A percentile compares a stretch with the other conserved stretches of the same genome.
These are phyloP conservation scores for Cantharellus anzutake DNA, from an alignment of 768 basidiomycete genomes.

Conservation along the genomic window DNA sequence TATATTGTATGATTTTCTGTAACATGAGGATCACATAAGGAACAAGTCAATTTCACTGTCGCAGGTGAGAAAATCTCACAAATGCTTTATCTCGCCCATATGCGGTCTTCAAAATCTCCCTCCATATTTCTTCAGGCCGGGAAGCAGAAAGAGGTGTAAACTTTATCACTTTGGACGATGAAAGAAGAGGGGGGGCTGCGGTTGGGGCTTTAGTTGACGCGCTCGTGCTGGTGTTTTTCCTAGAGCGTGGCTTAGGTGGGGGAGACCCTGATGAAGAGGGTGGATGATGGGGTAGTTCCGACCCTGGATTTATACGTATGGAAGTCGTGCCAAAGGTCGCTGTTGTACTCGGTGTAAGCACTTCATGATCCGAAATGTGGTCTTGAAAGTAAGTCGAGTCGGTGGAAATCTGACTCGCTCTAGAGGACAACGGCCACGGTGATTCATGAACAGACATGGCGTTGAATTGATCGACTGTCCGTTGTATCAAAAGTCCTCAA, in stretches of 20 bases:
- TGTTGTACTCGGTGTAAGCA: too few species aligned
- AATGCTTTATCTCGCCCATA: constrained; percentile 72
- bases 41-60: not conserved
- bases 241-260: not conserved
- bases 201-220: not conserved
- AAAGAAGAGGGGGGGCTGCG: not conserved
- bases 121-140: constrained; percentile 39
- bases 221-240: not conserved
- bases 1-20: constrained; percentile 79
- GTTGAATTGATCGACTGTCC: too few species aligned
- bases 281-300: not conserved
- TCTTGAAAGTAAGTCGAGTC: too few species aligned
- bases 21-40: not conserved
- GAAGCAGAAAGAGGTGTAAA: not conserved
- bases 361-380: too few species aligned
- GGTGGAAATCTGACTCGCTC: too few species aligned
- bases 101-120: constrained; percentile 59
- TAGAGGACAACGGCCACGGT: too few species aligned
- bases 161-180: not conserved
- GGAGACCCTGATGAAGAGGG: not conserved
- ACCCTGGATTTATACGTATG: not conserved
- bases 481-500: too few species aligned
- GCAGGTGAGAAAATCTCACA: constrained; percentile 22
- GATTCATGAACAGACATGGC: too few species aligned
- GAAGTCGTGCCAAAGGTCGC: not conserved